phyloP scores from a whole-genome alignment of 352 stramenopile species.

The Phytophthora sojae region DNA sequence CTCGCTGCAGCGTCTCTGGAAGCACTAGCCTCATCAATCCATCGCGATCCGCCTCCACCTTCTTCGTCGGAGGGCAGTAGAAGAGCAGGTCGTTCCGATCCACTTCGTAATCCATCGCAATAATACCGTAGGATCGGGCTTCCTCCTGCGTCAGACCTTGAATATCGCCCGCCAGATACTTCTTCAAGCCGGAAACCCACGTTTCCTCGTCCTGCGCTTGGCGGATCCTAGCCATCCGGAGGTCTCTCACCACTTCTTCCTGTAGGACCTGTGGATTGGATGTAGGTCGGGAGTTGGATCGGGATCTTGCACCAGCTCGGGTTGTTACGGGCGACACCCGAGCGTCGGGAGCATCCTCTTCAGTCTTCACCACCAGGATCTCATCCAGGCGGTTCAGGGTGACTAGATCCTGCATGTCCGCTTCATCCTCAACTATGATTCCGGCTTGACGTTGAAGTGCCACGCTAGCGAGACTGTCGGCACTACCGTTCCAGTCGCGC shows the following conservation, averaged over 20 bases:
- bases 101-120: background rate
- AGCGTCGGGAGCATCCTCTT: background rate
- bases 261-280: background rate
- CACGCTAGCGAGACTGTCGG: constrained; percentile 1
- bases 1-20: background rate
- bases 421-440: background rate
- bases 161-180: background rate
- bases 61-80: background rate
- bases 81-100: background rate
- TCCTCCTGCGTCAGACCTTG: background rate
- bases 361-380: background rate
- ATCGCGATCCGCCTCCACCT: background rate
- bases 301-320: background rate
- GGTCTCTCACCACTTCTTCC: background rate
- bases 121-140: background rate
- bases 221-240: no score
- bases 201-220: no score
- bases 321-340: background rate
- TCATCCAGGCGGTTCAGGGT: constrained; percentile 10
- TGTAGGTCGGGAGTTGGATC: background rate
- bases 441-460: constrained; percentile 3
- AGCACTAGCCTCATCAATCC: background rate
- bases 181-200: background rate
- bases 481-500: constrained; percentile 11
- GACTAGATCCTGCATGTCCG: constrained; percentile 1